Conservation (phyloP, 805 yeast species). For the Saccharomycopsis sp. region DNA sequence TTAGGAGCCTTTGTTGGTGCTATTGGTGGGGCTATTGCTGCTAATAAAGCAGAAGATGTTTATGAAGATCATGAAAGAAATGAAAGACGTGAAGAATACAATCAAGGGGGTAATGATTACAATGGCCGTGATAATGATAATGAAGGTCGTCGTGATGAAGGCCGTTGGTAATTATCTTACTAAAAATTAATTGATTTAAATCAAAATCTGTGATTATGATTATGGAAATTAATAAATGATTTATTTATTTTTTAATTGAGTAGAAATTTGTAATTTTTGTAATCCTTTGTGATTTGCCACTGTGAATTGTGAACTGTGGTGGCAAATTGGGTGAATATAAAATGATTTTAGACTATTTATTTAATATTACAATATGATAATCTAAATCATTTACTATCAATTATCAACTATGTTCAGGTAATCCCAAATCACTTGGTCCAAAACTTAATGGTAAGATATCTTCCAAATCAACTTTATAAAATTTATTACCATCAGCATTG, state of each 20-base stretch:
- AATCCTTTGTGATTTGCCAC: background rate
- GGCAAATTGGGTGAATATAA: background rate
- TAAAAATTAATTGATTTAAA: background rate
- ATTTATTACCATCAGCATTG: constrained; percentile 38
- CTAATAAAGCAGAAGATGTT: constrained; percentile 37
- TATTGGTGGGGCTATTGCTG: constrained; percentile 43
- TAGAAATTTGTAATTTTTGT: background rate
- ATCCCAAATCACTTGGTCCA: constrained; percentile 64
- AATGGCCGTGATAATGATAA: constrained; percentile 1
- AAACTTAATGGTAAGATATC: constrained; percentile 76
- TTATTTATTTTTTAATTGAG: background rate
- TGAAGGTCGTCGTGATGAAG: background rate
- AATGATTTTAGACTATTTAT: too few relatives aligned
- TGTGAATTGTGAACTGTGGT: background rate
- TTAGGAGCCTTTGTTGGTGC: constrained; percentile 43
- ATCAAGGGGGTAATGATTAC: constrained; percentile 8
- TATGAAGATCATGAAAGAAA: constrained; percentile 23
- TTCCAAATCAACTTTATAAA: constrained; percentile 36
- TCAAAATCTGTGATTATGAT: background rate
- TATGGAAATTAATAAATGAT: background rate
- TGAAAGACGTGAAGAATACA: constrained; percentile 13
- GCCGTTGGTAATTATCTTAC: constrained; percentile 10
- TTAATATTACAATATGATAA: background rate
- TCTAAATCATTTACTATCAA: too few relatives aligned
- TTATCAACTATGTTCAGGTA: constrained; percentile 9